Percentiles rank a stretch among this genome's conserved stretches.
phyloP scores from a whole-genome alignment of 768 basidiomycete genomes.

The Tylopilus balloui region DNA sequence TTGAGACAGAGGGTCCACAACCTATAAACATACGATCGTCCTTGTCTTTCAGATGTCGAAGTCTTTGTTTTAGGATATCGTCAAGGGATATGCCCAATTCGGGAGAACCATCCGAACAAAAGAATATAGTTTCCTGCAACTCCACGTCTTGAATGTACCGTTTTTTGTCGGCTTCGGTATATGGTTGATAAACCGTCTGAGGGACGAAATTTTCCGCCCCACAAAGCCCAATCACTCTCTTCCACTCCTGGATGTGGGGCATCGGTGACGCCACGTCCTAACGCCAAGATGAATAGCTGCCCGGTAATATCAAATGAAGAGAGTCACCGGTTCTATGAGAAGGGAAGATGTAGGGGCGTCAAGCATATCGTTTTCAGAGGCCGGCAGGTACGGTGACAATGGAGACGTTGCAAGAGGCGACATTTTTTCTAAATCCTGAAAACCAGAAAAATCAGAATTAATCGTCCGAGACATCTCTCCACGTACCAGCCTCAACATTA shows the following conservation, averaged over 20 bases:
- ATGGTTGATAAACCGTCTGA: constrained; percentile 69
- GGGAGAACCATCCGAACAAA: constrained; percentile 47
- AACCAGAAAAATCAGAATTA: background rate
- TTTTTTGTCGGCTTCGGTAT: constrained; percentile 70
- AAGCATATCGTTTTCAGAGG: background rate
- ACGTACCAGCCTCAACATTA: constrained; percentile 11
- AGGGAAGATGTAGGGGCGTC: background rate
- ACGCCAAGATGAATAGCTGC: background rate
- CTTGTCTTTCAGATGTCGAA: constrained; percentile 49
- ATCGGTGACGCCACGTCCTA: constrained; percentile 21
- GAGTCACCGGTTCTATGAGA: constrained; percentile 12
- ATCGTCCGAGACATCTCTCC: background rate
- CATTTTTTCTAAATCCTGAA: constrained; percentile 10
- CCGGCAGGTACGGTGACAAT: constrained; percentile 2
- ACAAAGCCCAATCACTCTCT: constrained; percentile 14
- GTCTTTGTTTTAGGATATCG: constrained; percentile 60
- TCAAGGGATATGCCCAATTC: constrained; percentile 59
- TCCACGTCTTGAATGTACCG: constrained; percentile 71
- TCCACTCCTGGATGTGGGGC: constrained; percentile 29
- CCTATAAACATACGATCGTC: constrained; percentile 67
- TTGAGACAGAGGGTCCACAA: constrained; percentile 76
- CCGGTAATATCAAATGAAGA: background rate
- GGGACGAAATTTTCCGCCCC: constrained; percentile 53
- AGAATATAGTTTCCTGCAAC: constrained; percentile 62
- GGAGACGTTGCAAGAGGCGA: constrained; percentile 14